Evolutionary conservation across 257 asterid genomes (phyloP), one percentile per base, ranked within the genome.

Genomic region (Gardenia jasminoides): DNA sequence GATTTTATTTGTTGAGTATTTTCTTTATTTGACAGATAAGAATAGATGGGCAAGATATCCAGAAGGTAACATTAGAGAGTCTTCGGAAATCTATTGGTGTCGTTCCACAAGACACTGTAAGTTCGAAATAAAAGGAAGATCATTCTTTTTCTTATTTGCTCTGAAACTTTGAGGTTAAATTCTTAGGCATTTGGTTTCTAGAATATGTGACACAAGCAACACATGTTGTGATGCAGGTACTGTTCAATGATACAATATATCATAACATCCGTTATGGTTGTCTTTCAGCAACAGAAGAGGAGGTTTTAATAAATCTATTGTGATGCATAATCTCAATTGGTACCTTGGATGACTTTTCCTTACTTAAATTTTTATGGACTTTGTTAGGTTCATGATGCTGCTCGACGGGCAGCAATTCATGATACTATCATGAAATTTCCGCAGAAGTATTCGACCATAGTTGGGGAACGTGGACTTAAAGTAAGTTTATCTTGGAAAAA

Each of bases 401-500:
- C 99, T 84, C 94, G 94, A 61, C 88, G 83, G 80, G 99, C 99
- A 46, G 89, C 98, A 20, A 96, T 96, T 85, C 99, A 96, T 79
- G 95, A 93, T 76, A 93, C 99, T 61, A 92, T 96, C 83, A 88
- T 93, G 97, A 96, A 84, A 28, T 96, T 96, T 84, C 99, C 98
- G 0, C 90, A 87, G 48, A 88, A 88, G 67, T 96, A 96, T 85
- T 87, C 89, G 12, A 96, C 99, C 66, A 82, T 91, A 73, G 99
- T 96, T 12, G 99, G 99, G 84, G 99, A 96, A 91, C 93, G 99
- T 85, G 99, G 99, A 72, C 98, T 96, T 69, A 96, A 96, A 96
- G 99, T 96, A 81, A 84, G 78, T 47, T 54, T 17, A 39, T 62
- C 13, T 72, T 30, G 12, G 48, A 30, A 15, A 19, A 8, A 31